Base-by-base conservation (phyloP, 345 rosid genomes). In the Euphorbia lathyris region DNA sequence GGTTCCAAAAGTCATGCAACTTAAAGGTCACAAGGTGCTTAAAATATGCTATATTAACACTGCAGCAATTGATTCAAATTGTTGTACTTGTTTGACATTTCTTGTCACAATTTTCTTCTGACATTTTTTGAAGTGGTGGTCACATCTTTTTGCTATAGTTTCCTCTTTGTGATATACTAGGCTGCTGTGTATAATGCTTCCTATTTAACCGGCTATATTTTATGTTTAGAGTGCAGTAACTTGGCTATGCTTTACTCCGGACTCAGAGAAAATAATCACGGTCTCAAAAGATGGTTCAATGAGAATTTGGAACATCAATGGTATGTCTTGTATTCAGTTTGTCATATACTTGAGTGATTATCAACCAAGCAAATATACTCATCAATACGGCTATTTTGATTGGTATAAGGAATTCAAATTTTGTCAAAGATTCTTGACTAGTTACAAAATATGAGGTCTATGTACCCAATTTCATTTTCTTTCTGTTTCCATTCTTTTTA, bases 301-400 rank as follows among this genome's bases (percentile, higher is more conserved):
- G 16, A 84, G 94, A 83, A 78, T 86, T 73, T 95, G 99, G 99
- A 95, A 95, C 80, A 95, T 95, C 73, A 90, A 92, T 66, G 98
- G 99, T 95, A 78, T 29, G 71, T 7, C 17, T 30, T 26, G 17
- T 30, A 5, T n/a, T 29, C 30, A n/a, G 63, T n/a, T 59, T 58
- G 14, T 36, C 43, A 11, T 29, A 26, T 42, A 34, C 12, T 58
- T 68, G n/a, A 32, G 23, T 17, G 20, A 3, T 58, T 57, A 6
- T n/a, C 3, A 25, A 1, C 12, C 19, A 23, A 63, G 32, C 17
- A 40, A 5, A 20, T 4, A 59, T 59, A 26, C 30, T 58, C 60
- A 7, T 56, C 27, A 7, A 14, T 58, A 51, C 22, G 19, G 56
- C 9, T n/a, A 51, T 51, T 7, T 51, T 51, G 6, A 0, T 51